phyloP scores from a whole-genome alignment of 352 stramenopile species.

The Phytopythium kandeliae region DNA sequence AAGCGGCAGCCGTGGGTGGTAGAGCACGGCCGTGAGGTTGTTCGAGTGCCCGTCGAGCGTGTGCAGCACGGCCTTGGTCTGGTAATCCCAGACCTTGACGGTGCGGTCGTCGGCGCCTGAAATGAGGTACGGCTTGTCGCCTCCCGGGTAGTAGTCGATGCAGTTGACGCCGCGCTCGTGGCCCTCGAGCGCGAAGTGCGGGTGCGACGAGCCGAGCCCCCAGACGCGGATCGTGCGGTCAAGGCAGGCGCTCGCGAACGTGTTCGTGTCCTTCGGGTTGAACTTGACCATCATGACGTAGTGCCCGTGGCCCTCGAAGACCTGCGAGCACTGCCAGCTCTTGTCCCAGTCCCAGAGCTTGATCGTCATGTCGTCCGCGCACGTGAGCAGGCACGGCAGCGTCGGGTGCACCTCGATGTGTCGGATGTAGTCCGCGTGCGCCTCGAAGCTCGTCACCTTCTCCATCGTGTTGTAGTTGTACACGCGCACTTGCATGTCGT shows the following conservation, averaged over 20 bases:
- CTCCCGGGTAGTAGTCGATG: constrained; percentile 98
- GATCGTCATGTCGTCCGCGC: constrained; percentile 98
- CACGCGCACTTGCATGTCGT: constrained; percentile 97
- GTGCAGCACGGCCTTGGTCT: constrained; percentile 99
- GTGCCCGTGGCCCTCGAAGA: constrained; percentile 93
- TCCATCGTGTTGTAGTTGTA: constrained; percentile 99
- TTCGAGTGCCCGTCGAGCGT: constrained; percentile 98
- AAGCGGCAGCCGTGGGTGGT: constrained; percentile 98
- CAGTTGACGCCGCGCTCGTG: constrained; percentile 99
- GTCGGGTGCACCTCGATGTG: constrained; percentile 96
- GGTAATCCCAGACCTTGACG: constrained; percentile 99
- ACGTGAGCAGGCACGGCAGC: constrained; percentile 95
- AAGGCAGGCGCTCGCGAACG: constrained; percentile 96
- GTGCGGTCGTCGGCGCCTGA: constrained; percentile 95
- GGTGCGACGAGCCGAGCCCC: constrained; percentile 88
- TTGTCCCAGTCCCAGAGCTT: constrained; percentile 99
- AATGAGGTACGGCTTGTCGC: constrained; percentile 98
- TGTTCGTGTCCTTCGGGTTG: constrained; percentile 99
- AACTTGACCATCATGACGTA: constrained; percentile 99
- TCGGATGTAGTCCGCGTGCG: constrained; percentile 99
- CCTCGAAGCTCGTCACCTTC: constrained; percentile 94
- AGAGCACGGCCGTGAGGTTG: constrained; percentile 97
- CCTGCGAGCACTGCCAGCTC: constrained; percentile 69
- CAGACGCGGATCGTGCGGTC: constrained; percentile 97
- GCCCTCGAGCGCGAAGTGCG: constrained; percentile 90